Percentiles rank a stretch among this genome's conserved stretches.
Evolutionary conservation across 2,329 filamentous ascomycete species (phyloP).

Genomic region (Dendryphion nanum): DNA sequence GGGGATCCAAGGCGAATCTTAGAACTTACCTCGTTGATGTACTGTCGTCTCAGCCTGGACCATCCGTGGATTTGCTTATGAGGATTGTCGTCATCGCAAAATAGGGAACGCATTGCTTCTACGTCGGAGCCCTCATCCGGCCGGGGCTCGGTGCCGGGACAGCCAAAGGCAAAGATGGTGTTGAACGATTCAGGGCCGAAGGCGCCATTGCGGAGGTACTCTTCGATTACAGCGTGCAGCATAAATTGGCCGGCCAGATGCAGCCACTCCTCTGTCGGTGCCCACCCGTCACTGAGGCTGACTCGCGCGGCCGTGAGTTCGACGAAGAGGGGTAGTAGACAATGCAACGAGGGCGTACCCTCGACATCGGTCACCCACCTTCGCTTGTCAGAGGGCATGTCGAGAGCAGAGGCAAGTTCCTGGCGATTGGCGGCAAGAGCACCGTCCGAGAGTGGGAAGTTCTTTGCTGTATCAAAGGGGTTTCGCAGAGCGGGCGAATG

Average conservation of each 20-base stretch:
- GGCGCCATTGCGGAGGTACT: slow-evolving; percentile 42
- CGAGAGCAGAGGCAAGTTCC: slow-evolving; percentile 21
- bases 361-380: slow-evolving; percentile 34
- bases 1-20: background rate
- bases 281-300: slow-evolving; percentile 27
- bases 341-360: slow-evolving; percentile 37
- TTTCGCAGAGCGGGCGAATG: slow-evolving; percentile 19
- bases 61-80: slow-evolving; percentile 35
- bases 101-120: slow-evolving; percentile 33
- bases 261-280: slow-evolving; percentile 43
- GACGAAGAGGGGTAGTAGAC: slow-evolving; percentile 50
- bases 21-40: slow-evolving; percentile 26
- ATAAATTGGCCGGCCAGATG: slow-evolving; percentile 49
- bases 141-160: slow-evolving; percentile 21
- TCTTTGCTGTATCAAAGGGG: slow-evolving; percentile 22
- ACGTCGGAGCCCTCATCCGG: slow-evolving; percentile 25
- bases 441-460: slow-evolving; percentile 27
- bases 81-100: slow-evolving; percentile 29
- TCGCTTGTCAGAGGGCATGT: slow-evolving; percentile 22
- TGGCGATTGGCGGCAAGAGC: slow-evolving; percentile 28
- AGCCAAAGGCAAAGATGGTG: slow-evolving; percentile 49
- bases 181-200: slow-evolving; percentile 38
- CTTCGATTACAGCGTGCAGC: slow-evolving; percentile 51
- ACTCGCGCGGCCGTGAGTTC: slow-evolving; percentile 48
- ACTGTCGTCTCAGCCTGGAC: slow-evolving; percentile 34